Base-by-base conservation (phyloP, 306 rosid species). In the Lathyrus aphaca region DNA sequence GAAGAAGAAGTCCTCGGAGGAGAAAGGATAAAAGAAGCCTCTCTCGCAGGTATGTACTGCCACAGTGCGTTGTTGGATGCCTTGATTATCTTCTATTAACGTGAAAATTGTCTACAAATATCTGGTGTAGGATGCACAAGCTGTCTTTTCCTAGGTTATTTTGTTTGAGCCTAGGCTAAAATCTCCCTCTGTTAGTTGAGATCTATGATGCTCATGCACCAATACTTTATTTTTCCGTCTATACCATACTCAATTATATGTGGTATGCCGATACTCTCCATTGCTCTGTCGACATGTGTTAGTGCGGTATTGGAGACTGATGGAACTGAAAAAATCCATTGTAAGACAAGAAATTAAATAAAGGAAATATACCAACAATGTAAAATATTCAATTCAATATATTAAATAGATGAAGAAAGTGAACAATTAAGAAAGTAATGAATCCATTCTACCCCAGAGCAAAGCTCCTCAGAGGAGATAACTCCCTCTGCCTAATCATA, bases 11-110 rank as follows among this genome's bases (percentile, higher is more conserved):
- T 66, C 92, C 96, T 38, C 23, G 57, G 71, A 85, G 93, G 82
- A 88, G 94, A 80, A 88, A 77, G 85, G 91, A 79, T 75, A 88
- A 71, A 72, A 84, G 95, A 74, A 90, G 88, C 80, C 85, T 68
- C 46, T 91, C 97, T 62, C 97, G 86, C 88, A 94, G 97, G 99
- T 94, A 83, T 21, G 66, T 43, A 67, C 50, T 35, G 17, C 63
- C 27, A 70, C 69, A 43, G 75, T 49, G 45, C 56, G 6, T 66
- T 61, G 50, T 67, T 30, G 80, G 66, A 57, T 82, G 74, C 72
- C 42, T 18, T 55, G 40, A 68, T 51, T 64, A 25, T 29, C 64
- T 70, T 16, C 58, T 77, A 60, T 59, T 76, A 8, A 27, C 53
- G 19, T 72, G 29, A 61, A 16, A 64, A 15, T 62, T 59, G 40